These are phyloP conservation scores for Pythium angustatum DNA, from an alignment of 352 stramenopile species.

Conservation along the genomic window DNA sequence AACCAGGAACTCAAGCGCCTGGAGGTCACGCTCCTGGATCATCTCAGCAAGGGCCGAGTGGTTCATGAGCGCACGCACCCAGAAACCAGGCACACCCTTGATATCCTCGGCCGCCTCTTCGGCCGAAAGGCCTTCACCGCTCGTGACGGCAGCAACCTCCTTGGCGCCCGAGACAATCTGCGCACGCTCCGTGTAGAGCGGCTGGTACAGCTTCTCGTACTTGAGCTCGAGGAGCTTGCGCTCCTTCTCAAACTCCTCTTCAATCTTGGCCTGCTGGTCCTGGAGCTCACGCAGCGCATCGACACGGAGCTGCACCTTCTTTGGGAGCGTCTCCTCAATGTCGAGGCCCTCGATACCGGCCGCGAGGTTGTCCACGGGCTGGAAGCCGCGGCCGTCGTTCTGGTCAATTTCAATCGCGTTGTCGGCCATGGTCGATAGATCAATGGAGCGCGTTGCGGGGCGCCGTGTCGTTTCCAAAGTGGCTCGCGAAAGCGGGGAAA, in stretches of 20 bases:
- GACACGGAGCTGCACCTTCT: constrained; percentile 73
- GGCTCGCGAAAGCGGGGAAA: constrained; percentile 3
- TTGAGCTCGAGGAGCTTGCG: constrained; percentile 82
- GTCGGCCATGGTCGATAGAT: constrained; percentile 32
- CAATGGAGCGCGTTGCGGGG: not conserved
- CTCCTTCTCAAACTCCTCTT: constrained; percentile 87
- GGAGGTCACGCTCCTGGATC: constrained; percentile 78
- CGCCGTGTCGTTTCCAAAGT: constrained; percentile 17
- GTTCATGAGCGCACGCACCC: constrained; percentile 84
- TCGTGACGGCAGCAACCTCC: constrained; percentile 61
- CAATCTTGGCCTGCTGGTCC: constrained; percentile 71
- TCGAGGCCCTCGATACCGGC: constrained; percentile 41
- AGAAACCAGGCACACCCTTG: constrained; percentile 84
- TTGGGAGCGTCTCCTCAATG: constrained; percentile 62
- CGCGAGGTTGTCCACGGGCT: constrained; percentile 48
- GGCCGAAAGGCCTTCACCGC: constrained; percentile 40
- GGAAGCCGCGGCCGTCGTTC: constrained; percentile 62
- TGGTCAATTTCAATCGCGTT: constrained; percentile 64
- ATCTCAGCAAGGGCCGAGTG: constrained; percentile 80
- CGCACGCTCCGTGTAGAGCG: constrained; percentile 72
- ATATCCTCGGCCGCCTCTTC: constrained; percentile 52
- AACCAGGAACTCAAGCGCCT: constrained; percentile 74
- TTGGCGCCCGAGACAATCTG: constrained; percentile 77
- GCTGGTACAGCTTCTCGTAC: constrained; percentile 89
- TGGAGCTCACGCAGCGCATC: constrained; percentile 70